Evolutionary conservation across 192 early-diverging fungal genomes (phyloP).

Genomic region (Backusella macrospora): DNA sequence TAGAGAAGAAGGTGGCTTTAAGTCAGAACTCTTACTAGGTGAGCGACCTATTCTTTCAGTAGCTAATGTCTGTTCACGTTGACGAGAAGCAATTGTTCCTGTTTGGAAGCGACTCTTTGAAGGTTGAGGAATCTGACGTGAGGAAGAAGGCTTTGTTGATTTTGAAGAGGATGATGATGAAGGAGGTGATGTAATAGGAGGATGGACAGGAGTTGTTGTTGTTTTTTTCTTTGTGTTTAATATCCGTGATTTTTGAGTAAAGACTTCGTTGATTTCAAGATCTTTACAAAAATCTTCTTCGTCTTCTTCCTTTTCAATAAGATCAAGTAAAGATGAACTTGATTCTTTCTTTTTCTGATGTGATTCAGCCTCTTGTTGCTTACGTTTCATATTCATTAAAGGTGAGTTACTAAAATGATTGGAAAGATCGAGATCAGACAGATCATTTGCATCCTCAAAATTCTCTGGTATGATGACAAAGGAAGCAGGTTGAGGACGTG

Average conservation of each 20-base stretch:
- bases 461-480: neutral
- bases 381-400: neutral
- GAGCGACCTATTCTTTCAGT: neutral
- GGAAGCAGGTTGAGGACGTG: neutral
- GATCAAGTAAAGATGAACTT: neutral
- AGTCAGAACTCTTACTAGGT: no score
- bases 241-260: neutral
- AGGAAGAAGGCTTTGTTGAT: neutral
- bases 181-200: neutral
- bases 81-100: constrained; percentile 18
- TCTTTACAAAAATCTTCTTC: constrained; percentile 22
- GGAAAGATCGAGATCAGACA: neutral
- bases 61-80: constrained; percentile 1
- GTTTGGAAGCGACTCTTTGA: neutral
- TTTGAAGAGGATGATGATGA: neutral
- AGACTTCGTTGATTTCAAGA: neutral
- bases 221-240: neutral
- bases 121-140: neutral
- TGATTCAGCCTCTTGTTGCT: neutral
- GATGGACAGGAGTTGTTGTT: neutral
- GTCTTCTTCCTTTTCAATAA: neutral
- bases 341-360: neutral
- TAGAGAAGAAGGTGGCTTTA: neutral
- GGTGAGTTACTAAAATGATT: neutral
- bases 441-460: constrained; percentile 5